A percentile compares a stretch with the other conserved stretches of the same genome.
phyloP scores from a whole-genome alignment of 2,329 filamentous ascomycete species.

The Diaporthe australafricana region DNA sequence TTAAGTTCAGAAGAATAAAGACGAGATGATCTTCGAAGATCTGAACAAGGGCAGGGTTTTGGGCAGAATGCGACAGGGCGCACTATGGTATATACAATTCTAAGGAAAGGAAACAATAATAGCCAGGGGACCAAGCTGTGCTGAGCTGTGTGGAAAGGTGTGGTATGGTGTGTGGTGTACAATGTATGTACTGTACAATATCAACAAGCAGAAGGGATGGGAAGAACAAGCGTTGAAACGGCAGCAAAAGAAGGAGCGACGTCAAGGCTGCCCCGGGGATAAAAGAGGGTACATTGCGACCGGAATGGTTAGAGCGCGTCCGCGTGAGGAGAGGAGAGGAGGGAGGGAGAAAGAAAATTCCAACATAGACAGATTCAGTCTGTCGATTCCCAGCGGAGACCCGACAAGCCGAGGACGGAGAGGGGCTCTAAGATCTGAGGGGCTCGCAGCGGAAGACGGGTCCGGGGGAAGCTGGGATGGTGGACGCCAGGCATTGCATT shows the following conservation, averaged over 20 bases:
- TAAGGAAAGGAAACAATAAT: neutral
- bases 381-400: slow-evolving; percentile 22
- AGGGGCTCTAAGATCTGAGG: slow-evolving; percentile 27
- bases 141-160: neutral
- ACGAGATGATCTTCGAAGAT: slow-evolving; percentile 22
- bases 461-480: slow-evolving; percentile 24
- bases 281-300: slow-evolving; percentile 18
- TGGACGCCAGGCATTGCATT: slow-evolving; percentile 29
- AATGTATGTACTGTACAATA: slow-evolving; percentile 25
- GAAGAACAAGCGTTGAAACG: slow-evolving; percentile 17
- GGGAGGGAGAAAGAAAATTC: slow-evolving; percentile 22
- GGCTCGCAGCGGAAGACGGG: slow-evolving; percentile 26
- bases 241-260: slow-evolving; percentile 26
- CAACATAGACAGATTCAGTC: slow-evolving; percentile 23
- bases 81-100: neutral
- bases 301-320: slow-evolving; percentile 22
- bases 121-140: neutral
- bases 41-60: slow-evolving; percentile 22
- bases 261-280: slow-evolving; percentile 14
- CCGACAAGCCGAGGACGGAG: slow-evolving; percentile 32
- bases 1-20: slow-evolving; percentile 23
- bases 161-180: slow-evolving; percentile 8
- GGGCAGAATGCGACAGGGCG: neutral
- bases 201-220: slow-evolving; percentile 15
- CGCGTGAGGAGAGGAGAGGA: slow-evolving; percentile 10